Evolutionary conservation across 441 rosid genomes (phyloP).

Genomic region (Gossypium aridum): DNA sequence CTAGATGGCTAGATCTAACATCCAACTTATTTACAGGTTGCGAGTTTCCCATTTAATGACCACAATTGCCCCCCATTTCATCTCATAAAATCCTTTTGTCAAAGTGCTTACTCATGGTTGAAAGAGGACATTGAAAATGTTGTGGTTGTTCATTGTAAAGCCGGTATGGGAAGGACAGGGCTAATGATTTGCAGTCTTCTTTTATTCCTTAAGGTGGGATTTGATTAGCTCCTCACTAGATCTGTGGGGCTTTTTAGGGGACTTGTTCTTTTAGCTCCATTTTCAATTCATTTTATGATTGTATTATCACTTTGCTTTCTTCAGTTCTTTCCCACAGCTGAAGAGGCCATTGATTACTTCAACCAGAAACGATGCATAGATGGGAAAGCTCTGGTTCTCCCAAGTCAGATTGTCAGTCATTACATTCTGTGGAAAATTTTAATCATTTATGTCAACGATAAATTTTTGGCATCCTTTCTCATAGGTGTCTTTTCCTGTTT

Average conservation of each 20-base stretch:
- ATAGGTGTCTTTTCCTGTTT: constrained; percentile 14
- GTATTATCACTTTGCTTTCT: constrained; percentile 19
- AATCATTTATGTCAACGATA: constrained; percentile 2
- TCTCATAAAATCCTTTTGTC: constrained; percentile 67
- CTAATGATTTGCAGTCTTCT: constrained; percentile 85
- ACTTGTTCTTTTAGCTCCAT: constrained; percentile 1
- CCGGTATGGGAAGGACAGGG: constrained; percentile 90
- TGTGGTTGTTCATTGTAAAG: constrained; percentile 88
- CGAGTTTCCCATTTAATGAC: constrained; percentile 82
- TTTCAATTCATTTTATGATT: constrained; percentile 3
- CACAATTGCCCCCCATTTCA: constrained; percentile 87
- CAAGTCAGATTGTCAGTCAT: constrained; percentile 83
- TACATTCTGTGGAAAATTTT: constrained; percentile 14
- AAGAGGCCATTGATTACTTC: constrained; percentile 61
- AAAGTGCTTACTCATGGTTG: constrained; percentile 82
- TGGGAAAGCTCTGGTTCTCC: constrained; percentile 85
- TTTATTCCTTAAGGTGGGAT: constrained; percentile 61
- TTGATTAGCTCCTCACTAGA: not conserved
- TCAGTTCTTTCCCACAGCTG: constrained; percentile 80
- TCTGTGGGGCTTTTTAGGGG: not conserved
- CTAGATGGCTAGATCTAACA: not conserved
- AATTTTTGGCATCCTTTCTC: constrained; percentile 14
- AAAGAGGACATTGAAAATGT: constrained; percentile 82
- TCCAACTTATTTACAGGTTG: constrained; percentile 41
- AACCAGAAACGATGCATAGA: constrained; percentile 84